Evolutionary conservation across 1,139 yeast genomes (phyloP), one percentile per base, ranked within the genome.

Genomic region (Kodamaea alishanica): DNA sequence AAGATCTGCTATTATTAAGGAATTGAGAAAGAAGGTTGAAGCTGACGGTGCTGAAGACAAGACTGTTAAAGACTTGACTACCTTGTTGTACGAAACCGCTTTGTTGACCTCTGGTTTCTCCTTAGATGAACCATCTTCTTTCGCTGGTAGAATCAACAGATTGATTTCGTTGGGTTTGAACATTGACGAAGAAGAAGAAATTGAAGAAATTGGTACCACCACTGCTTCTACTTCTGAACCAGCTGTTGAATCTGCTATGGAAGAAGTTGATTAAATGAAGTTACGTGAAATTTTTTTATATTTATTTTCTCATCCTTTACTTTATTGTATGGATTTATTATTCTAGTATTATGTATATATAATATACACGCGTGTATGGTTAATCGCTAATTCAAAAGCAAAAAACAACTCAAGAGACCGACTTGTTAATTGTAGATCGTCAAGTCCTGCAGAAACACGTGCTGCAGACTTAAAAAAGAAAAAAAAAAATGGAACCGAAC

Each of bases 101-200:
- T 78, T 92, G 69, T 81, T 92, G 68, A 92, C 98, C 44, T 94
- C 98, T 54, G 99, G 99, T 73, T 92, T 92, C 92, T 75, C 97
- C 52, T 81, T 92, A 65, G 98, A 92, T 60, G 99, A 92, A 74
- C 98, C 99, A 75, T 82, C 87, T 63, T 84, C 96, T 44, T 92
- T 92, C 65, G 97, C 99, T 56, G 75, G 86, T 60, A 89, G 99
- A 81, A 92, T 92, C 73, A 92, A 92, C 84, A 87, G 97, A 75
- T 84, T 92, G 73, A 90, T 92, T 62, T 87, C 97, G 45, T 83
- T 92, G 61, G 99, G 99, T 68, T 85, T 92, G 68, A 90, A 92
- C 83, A 89, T 92, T 62, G 98, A 92, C 58, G 88, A 79, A 56
- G 83, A 71, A 55, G 76, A 66, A 48, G 77, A 67, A 53, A 58